Evolutionary conservation across 1,139 yeast genomes (phyloP).

Genomic region (Meyerozyma carpophila): DNA sequence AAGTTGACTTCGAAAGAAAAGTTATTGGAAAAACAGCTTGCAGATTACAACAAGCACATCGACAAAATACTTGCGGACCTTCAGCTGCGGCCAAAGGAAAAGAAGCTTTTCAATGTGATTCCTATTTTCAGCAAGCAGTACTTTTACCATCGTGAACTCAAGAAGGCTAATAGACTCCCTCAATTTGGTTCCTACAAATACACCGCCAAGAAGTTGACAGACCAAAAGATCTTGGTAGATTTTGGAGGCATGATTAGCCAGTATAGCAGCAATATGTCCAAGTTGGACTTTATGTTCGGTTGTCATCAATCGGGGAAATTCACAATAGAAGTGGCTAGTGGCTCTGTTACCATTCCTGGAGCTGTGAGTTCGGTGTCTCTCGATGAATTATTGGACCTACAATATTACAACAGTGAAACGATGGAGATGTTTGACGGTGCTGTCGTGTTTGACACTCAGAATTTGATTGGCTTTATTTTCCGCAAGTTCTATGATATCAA

Average conservation of each 20-base stretch:
- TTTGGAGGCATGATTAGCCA: conserved; percentile 46
- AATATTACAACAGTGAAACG: conserved; percentile 51
- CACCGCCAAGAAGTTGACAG: conserved; percentile 69
- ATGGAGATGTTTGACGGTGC: conserved; percentile 58
- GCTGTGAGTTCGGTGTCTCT: conserved; percentile 51
- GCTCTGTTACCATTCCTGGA: conserved; percentile 43
- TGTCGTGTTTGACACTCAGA: conserved; percentile 62
- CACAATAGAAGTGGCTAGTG: conserved; percentile 56
- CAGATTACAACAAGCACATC: conserved; percentile 65
- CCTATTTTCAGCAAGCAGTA: conserved; percentile 76
- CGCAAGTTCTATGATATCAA: conserved; percentile 59
- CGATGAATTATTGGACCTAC: conserved; percentile 65
- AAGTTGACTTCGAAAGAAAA: conserved; percentile 58
- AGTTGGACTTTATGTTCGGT: conserved; percentile 68
- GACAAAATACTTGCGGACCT: conserved; percentile 60
- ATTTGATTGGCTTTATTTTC: conserved; percentile 63
- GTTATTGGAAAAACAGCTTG: conserved; percentile 55
- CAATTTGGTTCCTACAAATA: conserved; percentile 82
- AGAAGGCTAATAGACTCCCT: conserved; percentile 63
- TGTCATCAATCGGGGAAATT: conserved; percentile 73
- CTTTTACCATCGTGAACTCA: conserved; percentile 69
- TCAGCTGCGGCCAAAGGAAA: conserved; percentile 52
- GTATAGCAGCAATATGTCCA: conserved; percentile 47
- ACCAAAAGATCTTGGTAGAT: conserved; percentile 61
- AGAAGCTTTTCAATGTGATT: conserved; percentile 45